Base-by-base conservation (phyloP, 352 stramenopile species). In the Globisporangium viniferum region DNA sequence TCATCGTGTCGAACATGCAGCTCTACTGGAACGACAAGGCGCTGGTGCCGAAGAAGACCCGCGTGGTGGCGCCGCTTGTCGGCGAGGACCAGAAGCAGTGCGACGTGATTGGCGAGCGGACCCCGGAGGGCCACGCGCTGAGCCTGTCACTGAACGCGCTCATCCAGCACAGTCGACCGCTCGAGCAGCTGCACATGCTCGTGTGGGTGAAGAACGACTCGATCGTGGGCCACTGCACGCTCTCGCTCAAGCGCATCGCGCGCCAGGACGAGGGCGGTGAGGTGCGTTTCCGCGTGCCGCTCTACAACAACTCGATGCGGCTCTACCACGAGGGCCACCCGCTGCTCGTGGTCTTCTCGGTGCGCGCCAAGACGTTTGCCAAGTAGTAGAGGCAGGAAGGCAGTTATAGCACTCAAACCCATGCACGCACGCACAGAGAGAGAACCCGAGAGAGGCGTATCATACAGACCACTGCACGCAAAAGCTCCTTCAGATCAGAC, bases 151-250 rank as follows among this genome's bases (percentile, higher is more conserved):
- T 93, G 22, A 94, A 94, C 55, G 82, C 84, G 3, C 80, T 92
- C 6, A 74, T 94, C 24, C 83, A 92, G 56, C 87, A 94, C 68
- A 73, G 77, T 1, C 83, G 83, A 5, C 81, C 82, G 18, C 73
- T 94, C 0, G 81, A 91, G 53, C 81, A 93, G 67, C 70, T 94
- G 12, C 87, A 94, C 67, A 94, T 94, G 87, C 77, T 94, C 18
- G 80, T 94, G 15, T 94, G 84, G 87, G 83, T 94, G 27, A 91
- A 86, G 64, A 86, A 92, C 54, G 87, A 94, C 36, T 80, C 77
- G 9, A 88, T 94, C 44, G 84, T 80, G 46, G 87, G 87, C 36
- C 87, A 94, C 71, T 94, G 87, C 73, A 89, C 83, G 29, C 77
- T 94, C 22, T 93, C 87, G 53, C 73, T 94, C 29, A 92, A 92